phyloP scores from a whole-genome alignment of 1,284 basidiomycete species.

The Sporisorium iseilematis-ciliati region DNA sequence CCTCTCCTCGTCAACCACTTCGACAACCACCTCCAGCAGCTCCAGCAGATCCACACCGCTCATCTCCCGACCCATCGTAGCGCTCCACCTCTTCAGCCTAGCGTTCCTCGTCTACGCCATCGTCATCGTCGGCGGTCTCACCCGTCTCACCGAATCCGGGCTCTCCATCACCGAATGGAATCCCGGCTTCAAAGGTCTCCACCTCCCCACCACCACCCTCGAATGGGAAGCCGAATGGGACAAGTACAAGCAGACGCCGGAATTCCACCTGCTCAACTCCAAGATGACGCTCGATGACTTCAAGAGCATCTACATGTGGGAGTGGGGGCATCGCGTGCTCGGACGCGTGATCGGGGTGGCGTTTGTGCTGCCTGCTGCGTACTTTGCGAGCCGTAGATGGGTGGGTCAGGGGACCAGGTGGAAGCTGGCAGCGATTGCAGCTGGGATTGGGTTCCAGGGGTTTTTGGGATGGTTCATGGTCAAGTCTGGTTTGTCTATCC shows the following conservation, averaged over 20 bases:
- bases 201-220: conserved; percentile 81
- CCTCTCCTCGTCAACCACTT: neutral
- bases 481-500: conserved; percentile 82
- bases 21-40: too few species aligned
- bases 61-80: conserved; percentile 79
- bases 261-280: conserved; percentile 84
- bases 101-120: conserved; percentile 89
- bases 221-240: conserved; percentile 92
- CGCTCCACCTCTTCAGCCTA: conserved; percentile 83
- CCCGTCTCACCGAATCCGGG: conserved; percentile 95
- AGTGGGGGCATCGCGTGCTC: conserved; percentile 95
- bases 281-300: conserved; percentile 89
- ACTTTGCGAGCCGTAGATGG: conserved; percentile 46
- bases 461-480: conserved; percentile 99
- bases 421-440: conserved; percentile 79
- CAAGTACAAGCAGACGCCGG: conserved; percentile 95
- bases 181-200: conserved; percentile 84
- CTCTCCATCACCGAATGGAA: conserved; percentile 98
- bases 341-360: conserved; percentile 86
- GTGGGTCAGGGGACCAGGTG: conserved; percentile 72
- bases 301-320: conserved; percentile 98
- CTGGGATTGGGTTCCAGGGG: conserved; percentile 89
- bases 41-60: conserved; percentile 12
- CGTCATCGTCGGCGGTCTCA: conserved; percentile 95
- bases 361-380: conserved; percentile 68